A percentile compares a stretch with the other conserved stretches of the same genome.
These are phyloP conservation scores for Luffa aegyptiaca DNA, from an alignment of 306 rosid species.

Conservation along the genomic window DNA sequence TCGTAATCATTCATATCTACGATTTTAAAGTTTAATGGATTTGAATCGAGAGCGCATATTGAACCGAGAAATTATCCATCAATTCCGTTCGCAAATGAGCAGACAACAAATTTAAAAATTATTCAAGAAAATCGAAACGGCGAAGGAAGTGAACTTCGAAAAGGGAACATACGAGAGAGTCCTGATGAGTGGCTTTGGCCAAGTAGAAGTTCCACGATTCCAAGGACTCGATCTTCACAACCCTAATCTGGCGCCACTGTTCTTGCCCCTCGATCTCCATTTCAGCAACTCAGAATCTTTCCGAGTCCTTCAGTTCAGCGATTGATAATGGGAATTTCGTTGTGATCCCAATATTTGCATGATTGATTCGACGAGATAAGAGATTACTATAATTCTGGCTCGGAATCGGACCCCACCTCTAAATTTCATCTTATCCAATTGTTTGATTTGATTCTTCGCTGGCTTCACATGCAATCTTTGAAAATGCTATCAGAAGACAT, in stretches of 20 bases:
- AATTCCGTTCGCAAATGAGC: neutral
- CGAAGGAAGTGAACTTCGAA: neutral
- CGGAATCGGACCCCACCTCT: conserved; percentile 11
- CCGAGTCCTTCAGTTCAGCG: conserved; percentile 5
- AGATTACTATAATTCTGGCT: neutral
- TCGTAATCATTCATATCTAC: neutral
- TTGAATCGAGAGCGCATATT: neutral
- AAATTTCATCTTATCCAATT: neutral
- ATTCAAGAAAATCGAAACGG: neutral
- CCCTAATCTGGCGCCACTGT: conserved; percentile 21
- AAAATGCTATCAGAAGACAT: neutral
- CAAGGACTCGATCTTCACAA: conserved; percentile 47
- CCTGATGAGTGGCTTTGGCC: conserved; percentile 45
- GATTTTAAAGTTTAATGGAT: neutral
- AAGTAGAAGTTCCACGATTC: conserved; percentile 59
- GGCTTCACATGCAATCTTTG: neutral
- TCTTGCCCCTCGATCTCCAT: conserved; percentile 32
- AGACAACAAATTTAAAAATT: neutral
- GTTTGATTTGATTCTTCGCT: neutral
- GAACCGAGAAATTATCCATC: neutral
- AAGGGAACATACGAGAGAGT: conserved; percentile 37
- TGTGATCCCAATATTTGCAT: neutral
- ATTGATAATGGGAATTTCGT: neutral
- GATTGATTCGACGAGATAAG: neutral
- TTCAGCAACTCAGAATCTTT: neutral